These are phyloP conservation scores for Rachicladosporium sp. DNA, from an alignment of 2,329 filamentous ascomycete genomes.

Conservation along the genomic window DNA sequence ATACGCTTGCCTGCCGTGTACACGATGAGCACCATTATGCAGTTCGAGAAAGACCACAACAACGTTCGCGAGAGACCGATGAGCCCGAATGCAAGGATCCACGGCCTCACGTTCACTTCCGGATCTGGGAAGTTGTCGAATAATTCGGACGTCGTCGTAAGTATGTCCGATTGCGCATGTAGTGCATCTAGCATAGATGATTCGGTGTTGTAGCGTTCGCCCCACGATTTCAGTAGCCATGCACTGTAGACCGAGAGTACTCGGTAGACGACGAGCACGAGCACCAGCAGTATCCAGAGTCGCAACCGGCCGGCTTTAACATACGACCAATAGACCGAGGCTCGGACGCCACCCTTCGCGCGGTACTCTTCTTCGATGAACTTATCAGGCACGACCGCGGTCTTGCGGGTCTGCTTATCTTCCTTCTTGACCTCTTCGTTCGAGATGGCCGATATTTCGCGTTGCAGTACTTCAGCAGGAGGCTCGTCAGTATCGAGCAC, in stretches of 20 bases:
- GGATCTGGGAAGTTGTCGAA: slow-evolving; percentile 53
- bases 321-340: slow-evolving; percentile 71
- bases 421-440: slow-evolving; percentile 25
- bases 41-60: slow-evolving; percentile 48
- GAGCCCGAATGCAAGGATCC: slow-evolving; percentile 58
- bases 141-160: slow-evolving; percentile 12
- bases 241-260: slow-evolving; percentile 52
- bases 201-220: slow-evolving; percentile 52
- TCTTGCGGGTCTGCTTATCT: slow-evolving; percentile 21
- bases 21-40: slow-evolving; percentile 62
- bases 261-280: slow-evolving; percentile 52
- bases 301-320: slow-evolving; percentile 65
- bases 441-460: slow-evolving; percentile 8
- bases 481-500: slow-evolving; percentile 14
- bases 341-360: slow-evolving; percentile 61
- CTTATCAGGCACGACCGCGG: slow-evolving; percentile 52
- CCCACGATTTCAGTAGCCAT: slow-evolving; percentile 82
- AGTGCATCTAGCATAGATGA: background rate
- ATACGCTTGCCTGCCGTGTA: slow-evolving; percentile 66
- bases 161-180: background rate
- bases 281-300: slow-evolving; percentile 58
- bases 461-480: slow-evolving; percentile 7
- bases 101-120: slow-evolving; percentile 53
- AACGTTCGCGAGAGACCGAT: slow-evolving; percentile 52
- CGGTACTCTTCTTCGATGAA: slow-evolving; percentile 70